A percentile compares a stretch with the other conserved stretches of the same genome.
Conservation (phyloP, 73 alveolate genomes). For the Blepharisma stoltei region DNA sequence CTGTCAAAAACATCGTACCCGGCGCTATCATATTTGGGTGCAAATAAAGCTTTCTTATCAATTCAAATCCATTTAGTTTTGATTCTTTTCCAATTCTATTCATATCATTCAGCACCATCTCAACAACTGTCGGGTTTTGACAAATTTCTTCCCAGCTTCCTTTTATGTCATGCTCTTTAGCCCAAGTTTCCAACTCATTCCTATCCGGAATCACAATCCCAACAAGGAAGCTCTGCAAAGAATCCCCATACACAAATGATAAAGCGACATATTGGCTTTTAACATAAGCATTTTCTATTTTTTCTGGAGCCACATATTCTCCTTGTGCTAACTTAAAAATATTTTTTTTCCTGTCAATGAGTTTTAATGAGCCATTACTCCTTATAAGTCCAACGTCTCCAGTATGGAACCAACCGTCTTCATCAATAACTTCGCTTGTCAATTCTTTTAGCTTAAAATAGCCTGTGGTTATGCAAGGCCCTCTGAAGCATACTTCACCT, state of each 20-base stretch:
- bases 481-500: slow-evolving; percentile 88
- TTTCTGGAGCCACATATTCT: slow-evolving; percentile 97
- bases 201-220: slow-evolving; percentile 81
- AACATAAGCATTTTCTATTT: slow-evolving; percentile 76
- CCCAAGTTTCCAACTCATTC: slow-evolving; percentile 54
- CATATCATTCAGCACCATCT: slow-evolving; percentile 42
- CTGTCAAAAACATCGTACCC: slow-evolving; percentile 67
- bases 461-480: slow-evolving; percentile 68
- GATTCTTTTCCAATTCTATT: slow-evolving; percentile 46
- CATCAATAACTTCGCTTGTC: slow-evolving; percentile 75
- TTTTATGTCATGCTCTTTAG: slow-evolving; percentile 20
- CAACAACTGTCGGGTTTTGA: slow-evolving; percentile 14
- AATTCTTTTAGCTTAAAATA: slow-evolving; percentile 69
- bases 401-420: slow-evolving; percentile 88
- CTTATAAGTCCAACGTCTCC: slow-evolving; percentile 84
- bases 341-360: slow-evolving; percentile 96
- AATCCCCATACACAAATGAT: slow-evolving; percentile 78
- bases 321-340: slow-evolving; percentile 95
- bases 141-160: slow-evolving; percentile 48
- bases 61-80: slow-evolving; percentile 76
- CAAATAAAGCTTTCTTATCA: slow-evolving; percentile 63
- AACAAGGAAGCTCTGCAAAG: slow-evolving; percentile 55
- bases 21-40: slow-evolving; percentile 58
- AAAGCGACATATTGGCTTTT: slow-evolving; percentile 55
- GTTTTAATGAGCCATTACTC: slow-evolving; percentile 86